Evolutionary conservation across 768 basidiomycete species (phyloP), one percentile per base, ranked within the genome.

Genomic region (Russula brevipes): DNA sequence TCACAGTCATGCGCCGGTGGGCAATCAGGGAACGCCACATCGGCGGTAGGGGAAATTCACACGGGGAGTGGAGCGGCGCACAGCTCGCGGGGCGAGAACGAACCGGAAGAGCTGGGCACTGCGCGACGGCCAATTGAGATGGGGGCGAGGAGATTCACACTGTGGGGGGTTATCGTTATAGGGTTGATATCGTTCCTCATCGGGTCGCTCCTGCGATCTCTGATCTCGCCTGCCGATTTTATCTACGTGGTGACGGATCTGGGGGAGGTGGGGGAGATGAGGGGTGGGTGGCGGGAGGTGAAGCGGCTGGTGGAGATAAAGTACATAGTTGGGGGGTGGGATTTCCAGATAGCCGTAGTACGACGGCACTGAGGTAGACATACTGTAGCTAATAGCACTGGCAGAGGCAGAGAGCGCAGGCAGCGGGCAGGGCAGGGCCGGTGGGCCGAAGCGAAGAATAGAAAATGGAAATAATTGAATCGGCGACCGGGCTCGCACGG

Each of bases 161-260:
- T 81, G 56, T 76, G 78, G 50, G 86, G 85, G 46, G 74, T 96
- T 62, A 70, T 97, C 68, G 77, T 93, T 63, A 83, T 89, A 44
- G 93, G 86, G 44, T 74, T 98, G 66, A 89, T 97, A 69, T 88
- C 89, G 33, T 94, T 98, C 74, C 77, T 98, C 70, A 82, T 98
- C 69, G 96, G 96, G 60, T 95, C 93, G 33, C 77, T 98, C 59
- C 76, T 97, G 64, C 84, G 96, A 59, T 93, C 91, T 17, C 79
- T 98, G 65, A 78, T 98, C 44, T 89, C 88, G 6, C 91, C 96
- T 49, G 91, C 88, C 16, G 96, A 97, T 75, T 95, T 94, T 76
- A 85, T 94, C 49, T 87, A 93, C 72, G 84, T 91, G 47, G 87
- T 82, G 68, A 79, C 78, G 66, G 84, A 86, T 68, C 65, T 80